Evolutionary conservation across 257 asterid species (phyloP).

Genomic region (Gynochthodes officinalis): DNA sequence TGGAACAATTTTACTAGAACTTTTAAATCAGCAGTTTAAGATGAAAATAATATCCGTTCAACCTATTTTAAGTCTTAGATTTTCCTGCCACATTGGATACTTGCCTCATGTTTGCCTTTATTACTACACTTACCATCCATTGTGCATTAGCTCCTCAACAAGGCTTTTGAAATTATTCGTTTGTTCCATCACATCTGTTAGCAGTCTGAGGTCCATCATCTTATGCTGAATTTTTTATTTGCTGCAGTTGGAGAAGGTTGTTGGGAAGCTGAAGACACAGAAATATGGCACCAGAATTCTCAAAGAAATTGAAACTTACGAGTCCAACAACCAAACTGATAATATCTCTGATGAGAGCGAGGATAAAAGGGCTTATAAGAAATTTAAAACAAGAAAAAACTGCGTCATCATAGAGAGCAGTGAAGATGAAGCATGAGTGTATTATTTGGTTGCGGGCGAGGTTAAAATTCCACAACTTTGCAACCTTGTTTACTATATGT

Average conservation of each 20-base stretch:
- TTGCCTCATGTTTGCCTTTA: not conserved
- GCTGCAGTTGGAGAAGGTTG: constrained; percentile 78
- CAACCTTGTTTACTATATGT: too few species aligned
- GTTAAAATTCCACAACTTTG: not conserved
- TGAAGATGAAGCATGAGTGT: constrained; percentile 63
- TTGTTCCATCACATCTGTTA: not conserved
- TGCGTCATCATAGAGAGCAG: constrained; percentile 67
- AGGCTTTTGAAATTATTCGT: not conserved
- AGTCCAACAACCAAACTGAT: constrained; percentile 32
- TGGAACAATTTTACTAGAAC: not conserved
- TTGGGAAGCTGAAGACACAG: constrained; percentile 82
- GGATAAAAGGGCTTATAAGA: constrained; percentile 43
- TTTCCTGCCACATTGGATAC: not conserved
- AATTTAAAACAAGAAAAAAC: constrained; percentile 43
- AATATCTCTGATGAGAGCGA: constrained; percentile 24
- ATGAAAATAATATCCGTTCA: not conserved
- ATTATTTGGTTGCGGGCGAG: not conserved
- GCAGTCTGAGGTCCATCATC: not conserved
- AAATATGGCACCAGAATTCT: constrained; percentile 70
- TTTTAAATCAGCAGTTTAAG: not conserved
- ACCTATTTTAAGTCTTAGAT: not conserved
- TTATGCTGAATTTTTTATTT: not conserved
- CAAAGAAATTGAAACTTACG: constrained; percentile 43
- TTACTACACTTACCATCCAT: not conserved
- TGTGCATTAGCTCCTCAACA: not conserved